Base-by-base conservation (phyloP, 768 basidiomycete species). In the Lactarius sanguifluus region DNA sequence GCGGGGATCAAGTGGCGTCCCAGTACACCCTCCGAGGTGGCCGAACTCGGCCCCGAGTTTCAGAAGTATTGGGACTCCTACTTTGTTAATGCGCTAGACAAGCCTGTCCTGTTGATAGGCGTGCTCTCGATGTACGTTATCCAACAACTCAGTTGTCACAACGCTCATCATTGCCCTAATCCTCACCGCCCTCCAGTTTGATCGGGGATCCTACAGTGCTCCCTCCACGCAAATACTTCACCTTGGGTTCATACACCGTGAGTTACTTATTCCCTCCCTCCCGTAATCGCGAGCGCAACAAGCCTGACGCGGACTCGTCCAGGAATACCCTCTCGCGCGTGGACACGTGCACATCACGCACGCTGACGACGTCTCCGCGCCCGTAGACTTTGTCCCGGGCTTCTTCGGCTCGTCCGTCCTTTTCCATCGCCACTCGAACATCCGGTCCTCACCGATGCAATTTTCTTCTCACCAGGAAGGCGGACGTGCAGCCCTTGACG, bases 401-500 rank as follows among this genome's bases (percentile, higher is more conserved):
- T 71, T 58, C 65, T 68, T 74, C 30, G 65, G 66, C n/a, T 32
- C 59, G 68, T 71, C 73, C 81, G 3, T 57, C 81, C 6, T 76
- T 32, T 1, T 34, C 7, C 32, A 6, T n/a, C 6, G 16, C 7
- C n/a, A 8, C 25, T 18, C 16, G 7, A 20, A 28, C 36, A 41
- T 15, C n/a, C 16, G 23, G 7, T 20, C 10, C 5, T 25, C 23
- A n/a, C 18, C 6, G 5, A 50, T 9, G 15, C 36, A 32, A 38
- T 38, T 25, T 28, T 18, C 25, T 2, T 25, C 23, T 23, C 23
- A 23, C 45, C 59, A 77, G 76, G n/a, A 65, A 70, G 43, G 74
- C 70, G 18, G 76, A 77, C 50, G 61, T 88, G 7, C 79, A 72
- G 1, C 74, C 80, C 23, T 67, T 87, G 55, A 76, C 76, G 61